phyloP scores from a whole-genome alignment of 2,329 filamentous ascomycete species.

The Metarhizium anisopliae region DNA sequence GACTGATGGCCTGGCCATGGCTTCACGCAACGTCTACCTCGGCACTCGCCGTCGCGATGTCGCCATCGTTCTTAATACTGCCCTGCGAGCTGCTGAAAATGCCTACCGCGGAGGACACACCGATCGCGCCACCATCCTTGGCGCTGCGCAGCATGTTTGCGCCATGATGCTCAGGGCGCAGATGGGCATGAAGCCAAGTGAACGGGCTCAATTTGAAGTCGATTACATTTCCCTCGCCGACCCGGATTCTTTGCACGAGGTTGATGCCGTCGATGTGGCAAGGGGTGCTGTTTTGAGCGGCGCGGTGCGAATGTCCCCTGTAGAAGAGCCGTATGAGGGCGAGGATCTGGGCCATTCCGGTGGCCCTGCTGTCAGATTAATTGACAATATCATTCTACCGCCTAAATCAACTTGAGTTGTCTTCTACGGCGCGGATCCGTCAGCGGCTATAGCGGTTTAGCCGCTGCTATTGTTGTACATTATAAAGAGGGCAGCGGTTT shows the following conservation, averaged over 20 bases:
- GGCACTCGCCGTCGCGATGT: slow-evolving; percentile 63
- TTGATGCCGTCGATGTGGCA: slow-evolving; percentile 58
- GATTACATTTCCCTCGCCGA: slow-evolving; percentile 92
- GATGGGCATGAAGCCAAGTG: slow-evolving; percentile 43
- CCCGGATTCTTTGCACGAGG: slow-evolving; percentile 71
- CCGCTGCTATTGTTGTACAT: not conserved
- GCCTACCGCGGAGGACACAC: slow-evolving; percentile 47
- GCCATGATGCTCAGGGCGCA: slow-evolving; percentile 51
- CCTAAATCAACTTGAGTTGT: slow-evolving; percentile 25
- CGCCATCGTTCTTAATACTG: slow-evolving; percentile 62
- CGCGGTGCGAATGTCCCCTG: slow-evolving; percentile 79
- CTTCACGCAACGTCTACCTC: slow-evolving; percentile 89
- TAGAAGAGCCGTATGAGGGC: slow-evolving; percentile 58
- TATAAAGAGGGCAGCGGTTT: not conserved
- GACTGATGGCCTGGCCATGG: slow-evolving; percentile 75
- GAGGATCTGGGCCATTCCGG: slow-evolving; percentile 69
- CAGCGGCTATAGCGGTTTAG: not conserved
- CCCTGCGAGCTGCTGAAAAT: slow-evolving; percentile 61
- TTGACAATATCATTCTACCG: slow-evolving; percentile 78
- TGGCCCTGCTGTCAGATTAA: slow-evolving; percentile 72
- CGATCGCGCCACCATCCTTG: slow-evolving; percentile 59
- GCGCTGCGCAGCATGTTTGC: slow-evolving; percentile 56
- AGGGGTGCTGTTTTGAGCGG: slow-evolving; percentile 80
- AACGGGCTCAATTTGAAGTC: slow-evolving; percentile 67
- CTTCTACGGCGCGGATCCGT: not conserved